Evolutionary conservation across 495 filamentous ascomycete genomes (phyloP), one percentile per base, ranked within the genome.

Genomic region (Cudoniella acicularis): DNA sequence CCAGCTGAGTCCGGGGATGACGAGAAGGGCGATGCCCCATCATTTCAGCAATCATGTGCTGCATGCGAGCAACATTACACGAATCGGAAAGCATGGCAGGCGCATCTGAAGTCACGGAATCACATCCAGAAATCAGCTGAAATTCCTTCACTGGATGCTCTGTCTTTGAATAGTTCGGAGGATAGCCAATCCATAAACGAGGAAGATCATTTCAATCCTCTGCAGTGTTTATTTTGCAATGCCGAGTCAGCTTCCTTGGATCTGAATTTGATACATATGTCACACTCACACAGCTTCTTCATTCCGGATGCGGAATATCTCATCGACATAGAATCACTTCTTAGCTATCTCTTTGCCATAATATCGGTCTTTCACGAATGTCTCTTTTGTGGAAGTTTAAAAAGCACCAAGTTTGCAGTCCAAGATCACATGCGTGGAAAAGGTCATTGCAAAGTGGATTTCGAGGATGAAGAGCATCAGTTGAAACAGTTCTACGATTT

Each of bases 391-490:
- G 66, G 66, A 2, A 54, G 43, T 42, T 26, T 26, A 50, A 62
- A 66, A 52, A 56, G 40, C 27, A 66, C 57, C 3, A 59, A 57
- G n/a, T 30, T 60, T 16, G 70, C 56, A 17, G 64, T 61, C 2
- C 67, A 66, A 52, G 59, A 65, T 42, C 70, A 72, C 49, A 73
- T 73, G 70, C 50, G 62, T n/a, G 63, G 57, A 1, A 70, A 70
- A 53, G 64, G 69, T 9, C 70, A 73, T 52, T 73, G 70, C 59
- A 70, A 60, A 21, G 27, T 72, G 21, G 66, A 73, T 53, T 47
- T 70, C 0, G 51, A 64, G n/a, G 46, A 57, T 27, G 48, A 53
- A 0, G 42, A 55, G 11, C 16, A 59, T 27, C 26, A 58, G 3
- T 60, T 70, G 36, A 26, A 58, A 26, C 53, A 70, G 18, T 71